Percentiles rank a stretch among this genome's conserved stretches.
phyloP scores from a whole-genome alignment of 2,329 filamentous ascomycete genomes.

The Ceratocystiopsis minuta region DNA sequence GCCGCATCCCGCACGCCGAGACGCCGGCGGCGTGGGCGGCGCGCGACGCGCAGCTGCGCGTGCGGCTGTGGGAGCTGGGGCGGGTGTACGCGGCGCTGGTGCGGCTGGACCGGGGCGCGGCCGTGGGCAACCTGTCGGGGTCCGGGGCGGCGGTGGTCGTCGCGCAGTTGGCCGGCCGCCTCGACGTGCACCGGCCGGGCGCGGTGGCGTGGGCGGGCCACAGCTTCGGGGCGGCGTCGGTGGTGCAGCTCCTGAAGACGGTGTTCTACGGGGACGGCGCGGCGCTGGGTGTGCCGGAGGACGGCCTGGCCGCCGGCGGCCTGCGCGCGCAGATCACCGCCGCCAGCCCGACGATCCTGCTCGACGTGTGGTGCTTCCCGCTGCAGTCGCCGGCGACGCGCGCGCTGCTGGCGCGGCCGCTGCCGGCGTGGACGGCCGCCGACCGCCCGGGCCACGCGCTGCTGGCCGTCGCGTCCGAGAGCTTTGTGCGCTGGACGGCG shows the following conservation, averaged over 20 bases:
- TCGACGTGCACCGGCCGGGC: conserved; percentile 55
- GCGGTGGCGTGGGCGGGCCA: conserved; percentile 62
- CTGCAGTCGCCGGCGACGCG: conserved; percentile 43
- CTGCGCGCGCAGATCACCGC: conserved; percentile 51
- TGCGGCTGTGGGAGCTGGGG: conserved; percentile 64
- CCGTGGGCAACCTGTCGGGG: conserved; percentile 34
- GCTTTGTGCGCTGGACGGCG: conserved; percentile 61
- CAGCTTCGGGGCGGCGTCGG: conserved; percentile 61
- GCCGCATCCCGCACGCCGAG: conserved; percentile 41
- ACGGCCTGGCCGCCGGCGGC: conserved; percentile 42
- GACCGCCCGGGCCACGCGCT: conserved; percentile 40
- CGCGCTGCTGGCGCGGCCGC: conserved; percentile 51
- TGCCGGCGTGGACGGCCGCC: conserved; percentile 45
- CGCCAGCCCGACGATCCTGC: conserved; percentile 44
- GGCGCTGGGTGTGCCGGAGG: conserved; percentile 27
- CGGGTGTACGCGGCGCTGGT: conserved; percentile 50
- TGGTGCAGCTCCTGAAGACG: conserved; percentile 62
- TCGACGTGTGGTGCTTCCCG: conserved; percentile 71
- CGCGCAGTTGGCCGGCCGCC: conserved; percentile 36
- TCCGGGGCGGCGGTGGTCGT: too few species aligned
- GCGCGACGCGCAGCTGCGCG: conserved; percentile 53
- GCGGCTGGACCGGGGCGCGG: conserved; percentile 40
- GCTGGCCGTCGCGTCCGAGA: conserved; percentile 55
- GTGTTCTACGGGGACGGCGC: conserved; percentile 46
- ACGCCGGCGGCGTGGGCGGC: conserved; percentile 46